A percentile compares a stretch with the other conserved stretches of the same genome.
Conservation (phyloP, 352 stramenopile genomes). For the Globisporangium paddicum region DNA sequence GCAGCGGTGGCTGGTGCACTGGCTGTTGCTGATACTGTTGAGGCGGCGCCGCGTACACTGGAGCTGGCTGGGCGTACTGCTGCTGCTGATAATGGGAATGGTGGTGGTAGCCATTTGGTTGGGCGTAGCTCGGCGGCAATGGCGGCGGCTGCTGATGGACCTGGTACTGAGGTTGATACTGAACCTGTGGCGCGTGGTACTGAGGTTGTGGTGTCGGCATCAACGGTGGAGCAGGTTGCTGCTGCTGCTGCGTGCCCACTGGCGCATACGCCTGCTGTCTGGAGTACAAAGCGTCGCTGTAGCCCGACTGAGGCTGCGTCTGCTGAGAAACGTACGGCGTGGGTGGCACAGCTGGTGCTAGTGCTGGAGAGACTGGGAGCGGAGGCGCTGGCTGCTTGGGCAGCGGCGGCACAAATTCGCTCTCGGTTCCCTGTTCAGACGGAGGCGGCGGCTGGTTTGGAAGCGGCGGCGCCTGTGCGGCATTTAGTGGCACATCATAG, state of each 20-base stretch:
- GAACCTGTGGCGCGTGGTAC: background rate
- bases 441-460: conserved; percentile 1
- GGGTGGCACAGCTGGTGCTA: conserved; percentile 3
- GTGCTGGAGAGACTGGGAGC: background rate
- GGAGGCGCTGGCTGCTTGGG: conserved; percentile 6
- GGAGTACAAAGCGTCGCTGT: conserved; percentile 25
- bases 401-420: conserved; percentile 4
- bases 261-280: conserved; percentile 38
- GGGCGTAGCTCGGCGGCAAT: background rate
- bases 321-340: conserved; percentile 8
- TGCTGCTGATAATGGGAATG: conserved; percentile 14
- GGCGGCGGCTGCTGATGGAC: background rate
- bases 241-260: conserved; percentile 6
- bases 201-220: background rate
- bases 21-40: conserved; percentile 8
- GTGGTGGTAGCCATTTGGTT: conserved; percentile 9
- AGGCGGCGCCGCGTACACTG: background rate
- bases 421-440: background rate
- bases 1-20: conserved; percentile 5
- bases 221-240: background rate
- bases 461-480: background rate
- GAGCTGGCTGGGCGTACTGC: conserved; percentile 1
- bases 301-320: conserved; percentile 16
- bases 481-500: too few species aligned
- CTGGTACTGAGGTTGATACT: conserved; percentile 5